Conservation (phyloP, 2,329 filamentous ascomycete genomes). For the Pseudopithomyces chartarum region DNA sequence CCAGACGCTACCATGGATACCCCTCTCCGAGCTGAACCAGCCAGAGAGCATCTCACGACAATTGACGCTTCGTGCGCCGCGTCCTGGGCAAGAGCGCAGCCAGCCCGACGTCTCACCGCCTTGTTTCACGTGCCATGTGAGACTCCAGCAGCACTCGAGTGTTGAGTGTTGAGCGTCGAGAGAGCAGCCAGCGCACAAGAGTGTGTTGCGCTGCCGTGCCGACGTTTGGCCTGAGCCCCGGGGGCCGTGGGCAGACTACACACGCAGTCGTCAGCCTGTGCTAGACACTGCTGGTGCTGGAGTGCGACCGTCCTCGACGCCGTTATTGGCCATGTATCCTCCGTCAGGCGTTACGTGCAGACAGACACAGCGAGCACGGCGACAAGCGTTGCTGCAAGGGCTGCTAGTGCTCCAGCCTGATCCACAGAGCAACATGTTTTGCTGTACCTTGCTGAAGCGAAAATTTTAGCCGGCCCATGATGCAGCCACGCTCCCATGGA, state of each 20-base stretch:
- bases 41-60: background rate
- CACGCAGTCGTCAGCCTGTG: slow-evolving; percentile 25
- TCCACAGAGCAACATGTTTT: slow-evolving; percentile 37
- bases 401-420: slow-evolving; percentile 31
- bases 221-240: too few relatives aligned
- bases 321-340: slow-evolving; percentile 30
- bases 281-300: slow-evolving; percentile 16
- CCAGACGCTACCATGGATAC: background rate
- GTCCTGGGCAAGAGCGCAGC: slow-evolving; percentile 12
- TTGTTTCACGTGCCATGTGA: slow-evolving; percentile 37
- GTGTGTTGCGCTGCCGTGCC: slow-evolving; percentile 19
- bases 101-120: slow-evolving; percentile 23
- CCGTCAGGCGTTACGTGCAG: slow-evolving; percentile 24
- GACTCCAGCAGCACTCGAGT: too few relatives aligned
- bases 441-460: slow-evolving; percentile 49
- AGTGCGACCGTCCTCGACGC: slow-evolving; percentile 21
- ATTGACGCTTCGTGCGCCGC: slow-evolving; percentile 21
- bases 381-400: slow-evolving; percentile 44
- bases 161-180: too few relatives aligned
- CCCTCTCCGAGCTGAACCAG: background rate
- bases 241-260: slow-evolving; percentile 12
- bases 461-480: slow-evolving; percentile 24
- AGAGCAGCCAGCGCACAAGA: too few relatives aligned
- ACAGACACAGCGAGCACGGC: slow-evolving; percentile 33
- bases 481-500: slow-evolving; percentile 12